Base-by-base conservation (phyloP, 2,329 filamentous ascomycete genomes). In the Knufia petricola region DNA sequence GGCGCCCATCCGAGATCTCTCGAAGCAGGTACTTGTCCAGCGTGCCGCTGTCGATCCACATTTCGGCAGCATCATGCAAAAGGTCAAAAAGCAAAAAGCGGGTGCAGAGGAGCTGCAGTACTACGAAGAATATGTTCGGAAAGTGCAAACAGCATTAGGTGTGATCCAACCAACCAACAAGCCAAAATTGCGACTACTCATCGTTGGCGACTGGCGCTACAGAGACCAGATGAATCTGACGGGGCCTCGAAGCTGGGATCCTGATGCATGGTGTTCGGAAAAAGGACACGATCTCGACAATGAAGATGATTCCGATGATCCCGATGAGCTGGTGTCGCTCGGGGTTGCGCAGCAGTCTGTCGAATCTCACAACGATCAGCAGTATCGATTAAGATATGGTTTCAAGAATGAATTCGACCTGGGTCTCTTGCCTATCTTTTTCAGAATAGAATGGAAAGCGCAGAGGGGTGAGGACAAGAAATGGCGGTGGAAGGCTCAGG, bases 291-390 rank as follows among this genome's bases (percentile, higher is more conserved):
- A 26, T 28, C 17, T 32, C 9, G 21, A 15, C 13, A 51, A 60
- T 13, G 53, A 54, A 0, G 60, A 59, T 13, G 58, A 57, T 7
- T 56, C 56, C 3, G 56, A 61, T 21, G 52, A 58, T 1, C 60
- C 61, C 8, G 62, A 58, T 48, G 59, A 38, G 19, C 13, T 30
- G 10, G 19, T 17, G n/a, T n/a, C 24, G 4, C n/a, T n/a, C n/a
- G n/a, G n/a, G n/a, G n/a, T n/a, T n/a, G n/a, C n/a, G n/a, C n/a
- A n/a, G n/a, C n/a, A n/a, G n/a, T 13, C 12, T n/a, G 10, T 15
- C 15, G 21, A 28, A 3, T n/a, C 6, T 3, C n/a, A 32, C 10
- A 9, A 9, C 9, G n/a, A 10, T 8, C 26, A 32, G 24, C 36
- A 42, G 13, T 42, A 31, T 28, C n/a, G 26, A 24, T 19, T 48